Percentiles rank a stretch among this genome's conserved stretches.
phyloP scores from a whole-genome alignment of 306 rosid genomes.

The Casuarina cunninghamiana region DNA sequence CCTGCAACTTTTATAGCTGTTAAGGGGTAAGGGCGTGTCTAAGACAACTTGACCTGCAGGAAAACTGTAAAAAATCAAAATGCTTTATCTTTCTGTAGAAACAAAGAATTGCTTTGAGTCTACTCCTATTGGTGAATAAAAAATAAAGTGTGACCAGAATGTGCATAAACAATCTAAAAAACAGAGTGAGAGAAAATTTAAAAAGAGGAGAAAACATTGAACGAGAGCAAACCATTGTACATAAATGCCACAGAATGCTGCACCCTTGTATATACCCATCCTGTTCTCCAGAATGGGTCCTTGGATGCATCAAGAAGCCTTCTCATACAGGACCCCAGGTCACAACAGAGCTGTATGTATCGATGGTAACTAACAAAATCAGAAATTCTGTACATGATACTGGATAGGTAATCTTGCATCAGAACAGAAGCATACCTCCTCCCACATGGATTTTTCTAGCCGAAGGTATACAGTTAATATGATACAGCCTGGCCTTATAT shows the following conservation, averaged over 20 bases:
- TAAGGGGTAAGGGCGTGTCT: slow-evolving; percentile 62
- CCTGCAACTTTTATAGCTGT: slow-evolving; percentile 48
- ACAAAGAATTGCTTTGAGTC: not conserved
- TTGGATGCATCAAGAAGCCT: slow-evolving; percentile 59
- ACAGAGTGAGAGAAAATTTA: no score
- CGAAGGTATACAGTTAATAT: slow-evolving; percentile 66
- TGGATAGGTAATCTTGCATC: slow-evolving; percentile 9
- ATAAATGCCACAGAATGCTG: slow-evolving; percentile 64
- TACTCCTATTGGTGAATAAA: not conserved
- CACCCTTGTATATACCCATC: slow-evolving; percentile 80
- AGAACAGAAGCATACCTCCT: slow-evolving; percentile 58
- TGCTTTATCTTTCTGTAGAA: not conserved
- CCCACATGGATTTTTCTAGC: slow-evolving; percentile 62
- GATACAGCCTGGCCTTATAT: slow-evolving; percentile 86
- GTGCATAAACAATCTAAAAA: no score
- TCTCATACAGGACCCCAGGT: slow-evolving; percentile 63
- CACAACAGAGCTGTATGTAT: slow-evolving; percentile 58
- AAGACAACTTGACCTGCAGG: slow-evolving; percentile 75
- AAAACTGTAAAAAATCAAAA: slow-evolving; percentile 18
- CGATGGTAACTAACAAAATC: slow-evolving; percentile 10
- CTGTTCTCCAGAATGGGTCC: slow-evolving; percentile 81
- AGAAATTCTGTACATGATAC: slow-evolving; percentile 6
- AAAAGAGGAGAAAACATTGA: no score
- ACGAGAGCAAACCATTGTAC: slow-evolving; percentile 61
- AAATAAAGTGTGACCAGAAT: not conserved